Conservation (phyloP, 495 filamentous ascomycete species). For the Podospora didyma region DNA sequence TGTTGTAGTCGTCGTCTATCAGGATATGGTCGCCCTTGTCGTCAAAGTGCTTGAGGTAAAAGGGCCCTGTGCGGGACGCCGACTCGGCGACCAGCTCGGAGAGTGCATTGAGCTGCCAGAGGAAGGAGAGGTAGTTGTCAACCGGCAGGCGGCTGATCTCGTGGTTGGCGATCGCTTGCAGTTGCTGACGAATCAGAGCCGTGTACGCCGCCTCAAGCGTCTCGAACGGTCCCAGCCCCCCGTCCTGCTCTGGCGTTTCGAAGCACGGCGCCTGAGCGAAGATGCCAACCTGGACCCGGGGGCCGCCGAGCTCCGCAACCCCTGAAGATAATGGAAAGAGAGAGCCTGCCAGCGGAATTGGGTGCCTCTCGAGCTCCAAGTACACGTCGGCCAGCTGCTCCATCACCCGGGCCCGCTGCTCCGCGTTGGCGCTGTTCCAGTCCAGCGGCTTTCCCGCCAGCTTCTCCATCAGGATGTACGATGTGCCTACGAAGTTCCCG, state of each 20-base stretch:
- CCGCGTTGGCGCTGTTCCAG: slow-evolving; percentile 20
- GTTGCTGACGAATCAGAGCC: neutral
- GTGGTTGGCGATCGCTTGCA: neutral
- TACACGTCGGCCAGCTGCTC: slow-evolving; percentile 39
- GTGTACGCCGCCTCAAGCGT: neutral
- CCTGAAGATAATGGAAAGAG: slow-evolving; percentile 24
- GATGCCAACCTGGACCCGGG: neutral
- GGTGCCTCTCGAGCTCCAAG: slow-evolving; percentile 32
- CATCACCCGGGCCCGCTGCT: slow-evolving; percentile 32
- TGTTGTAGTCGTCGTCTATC: slow-evolving; percentile 39
- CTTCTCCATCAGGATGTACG: slow-evolving; percentile 40
- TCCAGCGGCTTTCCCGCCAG: slow-evolving; percentile 29
- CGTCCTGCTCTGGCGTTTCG: neutral
- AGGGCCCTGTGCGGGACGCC: slow-evolving; percentile 7
- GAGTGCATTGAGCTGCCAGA: neutral
- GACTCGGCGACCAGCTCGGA: neutral
- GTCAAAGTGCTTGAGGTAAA: slow-evolving; percentile 42
- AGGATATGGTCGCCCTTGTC: slow-evolving; percentile 47
- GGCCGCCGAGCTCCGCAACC: slow-evolving; percentile 15
- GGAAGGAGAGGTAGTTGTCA: neutral
- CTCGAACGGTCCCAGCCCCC: neutral
- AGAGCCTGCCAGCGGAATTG: slow-evolving; percentile 29
- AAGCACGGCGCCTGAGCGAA: neutral
- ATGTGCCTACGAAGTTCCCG: slow-evolving; percentile 27
- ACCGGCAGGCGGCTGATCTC: neutral